Evolutionary conservation across 148 eudicot genomes (phyloP).

Genomic region (Chenopodium formosanum): DNA sequence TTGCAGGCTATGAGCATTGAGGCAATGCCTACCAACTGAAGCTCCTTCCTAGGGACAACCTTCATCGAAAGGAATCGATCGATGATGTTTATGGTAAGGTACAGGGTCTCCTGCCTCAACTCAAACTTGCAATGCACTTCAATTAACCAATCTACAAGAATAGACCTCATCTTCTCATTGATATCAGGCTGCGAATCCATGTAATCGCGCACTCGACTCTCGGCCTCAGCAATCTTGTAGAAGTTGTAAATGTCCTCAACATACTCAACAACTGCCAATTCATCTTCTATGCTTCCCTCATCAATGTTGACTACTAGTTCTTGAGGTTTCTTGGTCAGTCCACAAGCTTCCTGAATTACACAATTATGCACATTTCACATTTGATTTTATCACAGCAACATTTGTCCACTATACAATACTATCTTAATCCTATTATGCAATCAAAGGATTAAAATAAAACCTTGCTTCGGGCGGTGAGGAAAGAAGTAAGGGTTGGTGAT

Average conservation of each 20-base stretch:
- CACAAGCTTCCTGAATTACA: slow-evolving; percentile 39
- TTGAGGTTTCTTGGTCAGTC: slow-evolving; percentile 33
- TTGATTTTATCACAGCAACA: too few relatives aligned
- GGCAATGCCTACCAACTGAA: slow-evolving; percentile 52
- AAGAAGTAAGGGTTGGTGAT: slow-evolving; percentile 36
- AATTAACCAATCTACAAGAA: slow-evolving; percentile 49
- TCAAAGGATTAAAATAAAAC: slow-evolving; percentile 9
- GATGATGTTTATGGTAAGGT: slow-evolving; percentile 49
- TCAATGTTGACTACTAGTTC: slow-evolving; percentile 41
- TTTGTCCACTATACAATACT: neutral
- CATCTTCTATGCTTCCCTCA: slow-evolving; percentile 31
- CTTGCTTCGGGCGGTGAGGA: slow-evolving; percentile 59
- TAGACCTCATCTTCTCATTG: slow-evolving; percentile 50
- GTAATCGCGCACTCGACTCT: slow-evolving; percentile 32
- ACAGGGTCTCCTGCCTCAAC: slow-evolving; percentile 49
- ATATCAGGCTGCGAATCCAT: slow-evolving; percentile 45
- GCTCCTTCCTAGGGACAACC: slow-evolving; percentile 45
- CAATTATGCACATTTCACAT: too few relatives aligned
- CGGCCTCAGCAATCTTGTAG: slow-evolving; percentile 37
- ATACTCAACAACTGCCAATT: slow-evolving; percentile 43
- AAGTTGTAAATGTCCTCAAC: slow-evolving; percentile 44
- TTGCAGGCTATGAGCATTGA: slow-evolving; percentile 55
- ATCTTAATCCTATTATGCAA: neutral
- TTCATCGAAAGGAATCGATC: slow-evolving; percentile 43
- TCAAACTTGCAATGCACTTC: slow-evolving; percentile 55